Base-by-base conservation (phyloP, 192 early-diverging fungal species). In the Backusella tarrabulga region DNA sequence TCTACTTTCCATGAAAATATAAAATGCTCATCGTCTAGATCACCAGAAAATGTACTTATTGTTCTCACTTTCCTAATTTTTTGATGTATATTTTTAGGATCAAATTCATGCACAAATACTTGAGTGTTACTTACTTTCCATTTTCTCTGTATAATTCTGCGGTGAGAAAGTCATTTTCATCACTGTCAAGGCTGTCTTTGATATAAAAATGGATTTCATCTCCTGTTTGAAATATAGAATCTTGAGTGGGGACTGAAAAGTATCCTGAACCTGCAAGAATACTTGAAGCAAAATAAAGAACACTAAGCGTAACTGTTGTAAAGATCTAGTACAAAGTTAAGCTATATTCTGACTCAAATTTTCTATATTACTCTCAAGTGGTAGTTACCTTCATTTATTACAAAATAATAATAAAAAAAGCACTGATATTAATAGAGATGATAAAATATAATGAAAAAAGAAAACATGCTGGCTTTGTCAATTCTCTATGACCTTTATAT, bases 1-100 rank as follows among this genome's bases (percentile, higher is more conserved):
- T 44, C 42, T 12, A 72, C 34, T 17, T 36, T 72, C 71, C 71
- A 72, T 72, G 71, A 50, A 50, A 50, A 40, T 68, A 68, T 68
- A 68, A 36, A 34, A 17, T 68, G 34, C 8, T 68, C 67, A 68
- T 68, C 67, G 17, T 68, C 67, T 34, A 68, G 17, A 35, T 68
- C 67, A 68, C 35, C 67, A 4, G 56, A 23, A 63, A 63, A 63
- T 23, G 56, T 63, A 14, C 56, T 63, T 63, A 63, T 63, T 63
- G 56, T 63, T 63, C 56, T 63, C 56, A 63, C 56, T 63, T 63
- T 63, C 56, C 56, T 40, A 40, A 40, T 12, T 40, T 40, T 56
- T 21, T 63, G 23, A 29, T 63, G 21, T 63, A 8, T 29, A 63
- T 29, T 29, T 63, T 26, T 11, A 29, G 12, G 4, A 63, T 63